These are phyloP conservation scores for Cyberlindnera mycetangii DNA, from an alignment of 805 yeast species.

Conservation along the genomic window DNA sequence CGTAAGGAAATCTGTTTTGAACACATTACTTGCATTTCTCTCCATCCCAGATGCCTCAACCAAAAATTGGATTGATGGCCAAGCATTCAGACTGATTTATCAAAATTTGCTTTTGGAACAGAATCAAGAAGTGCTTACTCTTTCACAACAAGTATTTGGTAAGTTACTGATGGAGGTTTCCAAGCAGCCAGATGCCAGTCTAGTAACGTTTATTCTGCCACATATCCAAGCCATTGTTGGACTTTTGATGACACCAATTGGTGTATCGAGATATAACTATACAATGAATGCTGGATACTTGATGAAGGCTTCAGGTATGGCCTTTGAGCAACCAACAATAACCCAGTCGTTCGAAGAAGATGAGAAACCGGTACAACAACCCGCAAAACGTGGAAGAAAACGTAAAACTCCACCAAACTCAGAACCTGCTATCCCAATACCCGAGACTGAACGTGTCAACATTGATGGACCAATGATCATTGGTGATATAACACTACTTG, in stretches of 20 bases:
- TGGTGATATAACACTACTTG: conserved; percentile 89
- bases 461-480: conserved; percentile 90
- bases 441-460: conserved; percentile 65
- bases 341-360: conserved; percentile 6
- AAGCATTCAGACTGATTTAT: conserved; percentile 68
- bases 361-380: conserved; percentile 19
- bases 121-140: conserved; percentile 62
- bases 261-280: conserved; percentile 85
- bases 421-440: conserved; percentile 42
- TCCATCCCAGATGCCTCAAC: conserved; percentile 48
- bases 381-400: conserved; percentile 42
- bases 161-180: conserved; percentile 47
- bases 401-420: conserved; percentile 36
- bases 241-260: conserved; percentile 88
- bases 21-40: conserved; percentile 75
- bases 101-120: conserved; percentile 91
- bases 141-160: conserved; percentile 62
- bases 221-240: conserved; percentile 62
- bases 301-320: conserved; percentile 73
- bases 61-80: conserved; percentile 75
- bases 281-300: conserved; percentile 75
- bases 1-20: conserved; percentile 84
- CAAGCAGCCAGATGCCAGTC: conserved; percentile 33
- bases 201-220: conserved; percentile 51
- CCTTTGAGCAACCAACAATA: conserved; percentile 4